phyloP scores from a whole-genome alignment of 2,329 filamentous ascomycete species.

The Macrophomina phaseolina region DNA sequence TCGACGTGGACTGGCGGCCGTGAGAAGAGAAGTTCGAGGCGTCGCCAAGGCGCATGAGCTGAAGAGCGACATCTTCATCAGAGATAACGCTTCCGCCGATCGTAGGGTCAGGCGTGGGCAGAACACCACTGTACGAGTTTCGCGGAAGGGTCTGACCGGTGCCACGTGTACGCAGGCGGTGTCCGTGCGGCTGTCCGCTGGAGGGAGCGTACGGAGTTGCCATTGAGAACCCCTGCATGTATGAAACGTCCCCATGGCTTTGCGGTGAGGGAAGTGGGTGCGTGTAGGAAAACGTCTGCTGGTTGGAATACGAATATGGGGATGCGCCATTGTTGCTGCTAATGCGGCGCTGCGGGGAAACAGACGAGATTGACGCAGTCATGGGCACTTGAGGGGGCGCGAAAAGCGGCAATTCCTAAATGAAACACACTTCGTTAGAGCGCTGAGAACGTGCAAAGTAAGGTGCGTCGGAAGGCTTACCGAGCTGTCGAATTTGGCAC shows the following conservation, averaged over 20 bases:
- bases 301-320: conserved; percentile 75
- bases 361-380: conserved; percentile 94
- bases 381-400: conserved; percentile 81
- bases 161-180: conserved; percentile 44
- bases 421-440: conserved; percentile 29
- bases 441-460: conserved; percentile 29
- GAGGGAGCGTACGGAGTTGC: conserved; percentile 45
- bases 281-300: conserved; percentile 80
- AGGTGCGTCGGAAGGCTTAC: conserved; percentile 64
- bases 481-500: conserved; percentile 94
- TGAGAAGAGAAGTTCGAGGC: conserved; percentile 87
- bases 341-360: conserved; percentile 85
- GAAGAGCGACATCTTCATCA: conserved; percentile 96
- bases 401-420: conserved; percentile 91
- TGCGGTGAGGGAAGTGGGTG: conserved; percentile 84
- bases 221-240: conserved; percentile 40
- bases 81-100: conserved; percentile 90
- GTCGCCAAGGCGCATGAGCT: conserved; percentile 94
- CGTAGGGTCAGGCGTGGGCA: conserved; percentile 92
- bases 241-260: conserved; percentile 61
- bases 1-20: conserved; percentile 90
- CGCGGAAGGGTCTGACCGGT: conserved; percentile 48
- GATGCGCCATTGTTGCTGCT: conserved; percentile 73
- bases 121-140: conserved; percentile 53
- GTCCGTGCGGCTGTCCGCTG: conserved; percentile 39